Conservation (phyloP, 2,329 filamentous ascomycete genomes). For the Fusarium agapanthi region DNA sequence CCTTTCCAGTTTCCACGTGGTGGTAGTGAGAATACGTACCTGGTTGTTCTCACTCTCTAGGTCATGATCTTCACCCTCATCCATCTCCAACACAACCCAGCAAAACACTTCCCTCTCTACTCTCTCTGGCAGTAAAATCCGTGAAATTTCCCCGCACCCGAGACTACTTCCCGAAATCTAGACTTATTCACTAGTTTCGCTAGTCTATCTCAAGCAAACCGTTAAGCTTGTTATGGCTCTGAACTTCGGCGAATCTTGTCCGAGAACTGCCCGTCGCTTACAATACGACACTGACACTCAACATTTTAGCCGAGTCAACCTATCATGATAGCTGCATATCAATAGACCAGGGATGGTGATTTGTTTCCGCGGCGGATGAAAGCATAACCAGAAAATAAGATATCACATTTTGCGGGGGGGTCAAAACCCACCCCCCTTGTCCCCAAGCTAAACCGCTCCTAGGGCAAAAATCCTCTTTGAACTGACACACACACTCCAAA, state of each 20-base stretch:
- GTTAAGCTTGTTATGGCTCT: not conserved
- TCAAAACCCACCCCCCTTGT: not conserved
- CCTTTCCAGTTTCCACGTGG: conserved; percentile 22
- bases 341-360: not conserved
- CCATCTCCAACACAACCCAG: conserved; percentile 20
- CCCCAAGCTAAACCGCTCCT: conserved; percentile 3
- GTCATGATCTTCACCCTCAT: conserved; percentile 16
- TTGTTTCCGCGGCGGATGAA: conserved; percentile 4
- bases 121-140: not conserved
- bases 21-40: not conserved
- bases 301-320: conserved; percentile 12
- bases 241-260: not conserved
- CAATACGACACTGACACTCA: not conserved
- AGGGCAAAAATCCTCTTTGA: conserved; percentile 10
- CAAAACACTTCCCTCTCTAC: not conserved
- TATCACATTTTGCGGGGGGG: conserved; percentile 32
- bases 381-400: not conserved
- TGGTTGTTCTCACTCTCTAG: not conserved
- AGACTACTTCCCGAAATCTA: not conserved
- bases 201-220: not conserved
- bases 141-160: conserved; percentile 20
- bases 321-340: conserved; percentile 14
- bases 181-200: not conserved
- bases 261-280: not conserved
- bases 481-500: not conserved